phyloP scores from a whole-genome alignment of 2,329 filamentous ascomycete species.

The Botryotinia narcissicola region DNA sequence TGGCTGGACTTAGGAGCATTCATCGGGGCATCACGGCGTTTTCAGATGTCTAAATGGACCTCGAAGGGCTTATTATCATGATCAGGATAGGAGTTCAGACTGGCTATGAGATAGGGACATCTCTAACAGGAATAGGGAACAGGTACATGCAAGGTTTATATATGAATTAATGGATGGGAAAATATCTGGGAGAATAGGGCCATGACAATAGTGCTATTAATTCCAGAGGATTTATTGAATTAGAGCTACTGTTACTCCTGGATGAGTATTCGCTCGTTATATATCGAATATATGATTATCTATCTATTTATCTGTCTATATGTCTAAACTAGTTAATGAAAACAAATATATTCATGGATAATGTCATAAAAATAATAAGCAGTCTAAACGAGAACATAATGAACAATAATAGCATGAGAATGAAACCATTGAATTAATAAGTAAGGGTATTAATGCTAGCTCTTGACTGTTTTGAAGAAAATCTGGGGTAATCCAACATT shows the following conservation, averaged over 20 bases:
- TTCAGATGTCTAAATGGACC: background rate
- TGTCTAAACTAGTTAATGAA: background rate
- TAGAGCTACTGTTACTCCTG: background rate
- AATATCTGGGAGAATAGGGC: background rate
- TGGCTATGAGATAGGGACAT: background rate
- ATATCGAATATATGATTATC: background rate
- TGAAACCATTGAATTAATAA: background rate
- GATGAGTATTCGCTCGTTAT: background rate
- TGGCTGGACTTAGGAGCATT: background rate
- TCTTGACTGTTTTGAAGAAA: background rate
- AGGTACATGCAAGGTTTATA: background rate
- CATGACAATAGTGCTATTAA: background rate
- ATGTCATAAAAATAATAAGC: background rate
- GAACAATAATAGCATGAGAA: background rate
- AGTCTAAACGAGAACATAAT: background rate
- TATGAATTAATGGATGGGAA: conserved; percentile 13
- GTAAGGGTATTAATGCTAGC: background rate
- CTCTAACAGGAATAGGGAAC: background rate
- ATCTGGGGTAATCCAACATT: conserved; percentile 1
- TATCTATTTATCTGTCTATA: background rate
- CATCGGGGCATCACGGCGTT: background rate
- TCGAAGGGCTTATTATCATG: background rate
- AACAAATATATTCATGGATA: background rate
- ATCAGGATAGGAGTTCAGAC: conserved; percentile 5
- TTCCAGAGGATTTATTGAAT: background rate